Conservation (phyloP, 1,139 yeast species). For the Debaryomyces coudertii region DNA sequence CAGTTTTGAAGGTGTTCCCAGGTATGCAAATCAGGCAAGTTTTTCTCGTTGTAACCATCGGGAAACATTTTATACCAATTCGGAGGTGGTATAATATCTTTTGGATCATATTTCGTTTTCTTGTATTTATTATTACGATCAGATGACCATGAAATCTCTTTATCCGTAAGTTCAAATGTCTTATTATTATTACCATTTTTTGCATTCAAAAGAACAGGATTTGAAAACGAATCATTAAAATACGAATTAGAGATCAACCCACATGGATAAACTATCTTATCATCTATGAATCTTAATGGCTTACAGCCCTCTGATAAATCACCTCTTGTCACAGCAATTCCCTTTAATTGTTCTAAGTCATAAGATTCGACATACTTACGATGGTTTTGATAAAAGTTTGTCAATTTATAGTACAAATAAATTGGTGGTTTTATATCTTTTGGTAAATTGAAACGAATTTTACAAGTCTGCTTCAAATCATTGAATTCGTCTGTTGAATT, state of each 20-base stretch:
- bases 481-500: conserved; percentile 38
- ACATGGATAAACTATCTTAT: conserved; percentile 74
- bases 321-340: conserved; percentile 54
- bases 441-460: conserved; percentile 61
- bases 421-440: conserved; percentile 59
- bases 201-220: conserved; percentile 50
- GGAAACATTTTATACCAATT: conserved; percentile 71
- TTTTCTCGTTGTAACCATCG: conserved; percentile 66
- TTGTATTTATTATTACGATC: conserved; percentile 73
- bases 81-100: conserved; percentile 78
- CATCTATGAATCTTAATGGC: conserved; percentile 54
- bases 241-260: conserved; percentile 92
- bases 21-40: conserved; percentile 60
- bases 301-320: conserved; percentile 58
- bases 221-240: conserved; percentile 81
- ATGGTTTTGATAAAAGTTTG: conserved; percentile 79
- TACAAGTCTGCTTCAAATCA: conserved; percentile 49
- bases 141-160: conserved; percentile 85
- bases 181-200: conserved; percentile 42
- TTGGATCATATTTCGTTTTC: conserved; percentile 65
- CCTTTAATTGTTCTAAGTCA: conserved; percentile 66
- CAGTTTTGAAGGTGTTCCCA: conserved; percentile 81
- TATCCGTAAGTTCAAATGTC: conserved; percentile 63
- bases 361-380: conserved; percentile 74
- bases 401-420: conserved; percentile 68